A percentile compares a stretch with the other conserved stretches of the same genome.
Conservation (phyloP, 176 grass and related monocot genomes). For the Zoysia japonica region DNA sequence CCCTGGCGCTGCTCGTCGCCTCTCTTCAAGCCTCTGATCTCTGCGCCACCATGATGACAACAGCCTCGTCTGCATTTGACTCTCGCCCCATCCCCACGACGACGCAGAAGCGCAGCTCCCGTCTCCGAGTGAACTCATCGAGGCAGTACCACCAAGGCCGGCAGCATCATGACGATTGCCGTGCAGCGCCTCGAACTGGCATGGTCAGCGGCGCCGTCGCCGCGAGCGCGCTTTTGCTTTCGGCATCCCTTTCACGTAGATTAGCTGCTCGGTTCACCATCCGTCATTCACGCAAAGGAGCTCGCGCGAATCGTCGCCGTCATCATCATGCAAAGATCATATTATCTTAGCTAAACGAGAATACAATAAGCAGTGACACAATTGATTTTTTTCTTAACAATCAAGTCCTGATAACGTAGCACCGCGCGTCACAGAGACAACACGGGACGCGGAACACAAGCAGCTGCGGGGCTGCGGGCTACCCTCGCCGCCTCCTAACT, state of each 20-base stretch:
- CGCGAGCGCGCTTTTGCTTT: slow-evolving; percentile 14
- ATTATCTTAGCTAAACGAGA: too few species aligned
- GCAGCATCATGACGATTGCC: background rate
- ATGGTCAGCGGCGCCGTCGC: slow-evolving; percentile 30
- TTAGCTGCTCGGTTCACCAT: background rate
- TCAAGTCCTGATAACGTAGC: background rate
- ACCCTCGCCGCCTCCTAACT: slow-evolving; percentile 34
- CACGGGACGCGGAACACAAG: slow-evolving; percentile 30
- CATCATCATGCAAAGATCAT: background rate
- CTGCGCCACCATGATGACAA: slow-evolving; percentile 1
- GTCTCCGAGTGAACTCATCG: background rate
- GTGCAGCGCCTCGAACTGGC: background rate
- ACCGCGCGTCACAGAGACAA: slow-evolving; percentile 24
- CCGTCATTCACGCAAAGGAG: slow-evolving; percentile 19
- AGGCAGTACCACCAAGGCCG: background rate
- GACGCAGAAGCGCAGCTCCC: slow-evolving; percentile 16
- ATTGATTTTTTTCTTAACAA: background rate
- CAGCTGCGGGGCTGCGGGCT: slow-evolving; percentile 60
- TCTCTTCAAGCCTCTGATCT: background rate
- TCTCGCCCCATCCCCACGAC: background rate
- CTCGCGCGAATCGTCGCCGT: background rate
- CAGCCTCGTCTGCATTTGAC: background rate
- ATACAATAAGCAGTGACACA: too few species aligned
- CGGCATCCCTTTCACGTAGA: background rate
- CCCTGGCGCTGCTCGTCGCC: background rate